phyloP scores from a whole-genome alignment of 768 basidiomycete species.

The Phanerochaete carnosa region DNA sequence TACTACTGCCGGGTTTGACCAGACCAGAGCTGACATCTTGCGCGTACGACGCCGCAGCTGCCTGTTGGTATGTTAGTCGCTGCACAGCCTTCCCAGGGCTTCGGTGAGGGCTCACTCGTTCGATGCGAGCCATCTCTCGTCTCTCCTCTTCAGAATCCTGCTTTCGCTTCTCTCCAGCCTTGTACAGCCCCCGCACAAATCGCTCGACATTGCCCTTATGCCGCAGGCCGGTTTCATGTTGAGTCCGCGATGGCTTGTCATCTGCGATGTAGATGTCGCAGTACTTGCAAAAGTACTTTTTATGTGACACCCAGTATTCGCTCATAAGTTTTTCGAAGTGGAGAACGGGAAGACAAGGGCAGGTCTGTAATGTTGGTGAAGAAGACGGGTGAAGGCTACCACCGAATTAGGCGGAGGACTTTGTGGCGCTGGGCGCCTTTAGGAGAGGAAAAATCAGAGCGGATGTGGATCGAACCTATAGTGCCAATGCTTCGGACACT shows the following conservation, averaged over 20 bases:
- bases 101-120: slow-evolving; percentile 50
- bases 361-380: no score
- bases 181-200: slow-evolving; percentile 90
- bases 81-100: background rate
- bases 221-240: slow-evolving; percentile 90
- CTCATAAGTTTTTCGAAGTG: slow-evolving; percentile 47
- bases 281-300: slow-evolving; percentile 94
- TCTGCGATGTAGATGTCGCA: slow-evolving; percentile 97
- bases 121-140: slow-evolving; percentile 81
- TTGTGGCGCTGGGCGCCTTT: background rate
- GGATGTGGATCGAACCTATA: no score
- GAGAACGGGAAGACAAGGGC: background rate
- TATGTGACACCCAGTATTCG: slow-evolving; percentile 92
- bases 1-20: slow-evolving; percentile 38
- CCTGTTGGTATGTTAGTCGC: slow-evolving; percentile 36
- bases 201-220: slow-evolving; percentile 95
- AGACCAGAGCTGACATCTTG: slow-evolving; percentile 71
- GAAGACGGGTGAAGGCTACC: background rate
- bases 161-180: slow-evolving; percentile 84
- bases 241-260: slow-evolving; percentile 86
- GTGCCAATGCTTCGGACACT: no score
- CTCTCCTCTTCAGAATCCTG: slow-evolving; percentile 84
- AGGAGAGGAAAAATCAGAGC: background rate
- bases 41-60: slow-evolving; percentile 77
- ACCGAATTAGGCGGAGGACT: background rate